A percentile compares a stretch with the other conserved stretches of the same genome.
Conservation (phyloP, 495 filamentous ascomycete genomes). For the Cercophora newfieldiana region DNA sequence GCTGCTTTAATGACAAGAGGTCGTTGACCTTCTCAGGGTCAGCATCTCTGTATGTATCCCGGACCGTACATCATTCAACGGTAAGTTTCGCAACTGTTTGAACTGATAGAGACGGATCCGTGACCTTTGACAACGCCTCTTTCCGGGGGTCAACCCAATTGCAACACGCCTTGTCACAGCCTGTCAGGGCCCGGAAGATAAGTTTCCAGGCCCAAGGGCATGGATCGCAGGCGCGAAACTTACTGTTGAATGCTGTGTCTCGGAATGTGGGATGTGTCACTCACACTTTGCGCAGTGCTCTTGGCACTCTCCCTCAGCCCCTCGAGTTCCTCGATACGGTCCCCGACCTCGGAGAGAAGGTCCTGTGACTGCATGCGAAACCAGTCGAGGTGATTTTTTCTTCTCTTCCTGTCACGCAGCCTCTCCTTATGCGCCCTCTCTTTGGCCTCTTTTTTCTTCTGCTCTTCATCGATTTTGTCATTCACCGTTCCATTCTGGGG, state of each 20-base stretch:
- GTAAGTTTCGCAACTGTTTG: background rate
- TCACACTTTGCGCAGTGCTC: slow-evolving; percentile 32
- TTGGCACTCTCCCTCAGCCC: slow-evolving; percentile 28
- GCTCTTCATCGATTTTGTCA: background rate
- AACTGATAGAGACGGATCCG: no score
- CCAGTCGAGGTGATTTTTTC: slow-evolving; percentile 22
- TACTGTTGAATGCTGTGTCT: no score
- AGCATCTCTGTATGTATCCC: slow-evolving; percentile 1
- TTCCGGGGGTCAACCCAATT: no score
- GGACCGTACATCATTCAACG: no score
- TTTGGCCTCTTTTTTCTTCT: background rate
- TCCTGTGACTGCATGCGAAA: slow-evolving; percentile 34
- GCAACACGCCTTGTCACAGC: no score
- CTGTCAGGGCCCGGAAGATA: no score
- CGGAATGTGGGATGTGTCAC: no score
- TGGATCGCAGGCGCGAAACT: no score
- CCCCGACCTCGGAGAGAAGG: slow-evolving; percentile 13
- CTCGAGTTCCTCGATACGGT: slow-evolving; percentile 32
- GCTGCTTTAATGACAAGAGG: slow-evolving; percentile 61
- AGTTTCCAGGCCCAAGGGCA: no score
- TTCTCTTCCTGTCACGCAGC: slow-evolving; percentile 11
- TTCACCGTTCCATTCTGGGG: background rate
- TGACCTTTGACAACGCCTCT: no score
- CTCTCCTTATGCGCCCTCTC: background rate
- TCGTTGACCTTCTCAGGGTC: slow-evolving; percentile 39